Percentiles rank a stretch among this genome's conserved stretches.
Evolutionary conservation across 208 protist species (phyloP).

Genomic region (Wallacemonas sp.): DNA sequence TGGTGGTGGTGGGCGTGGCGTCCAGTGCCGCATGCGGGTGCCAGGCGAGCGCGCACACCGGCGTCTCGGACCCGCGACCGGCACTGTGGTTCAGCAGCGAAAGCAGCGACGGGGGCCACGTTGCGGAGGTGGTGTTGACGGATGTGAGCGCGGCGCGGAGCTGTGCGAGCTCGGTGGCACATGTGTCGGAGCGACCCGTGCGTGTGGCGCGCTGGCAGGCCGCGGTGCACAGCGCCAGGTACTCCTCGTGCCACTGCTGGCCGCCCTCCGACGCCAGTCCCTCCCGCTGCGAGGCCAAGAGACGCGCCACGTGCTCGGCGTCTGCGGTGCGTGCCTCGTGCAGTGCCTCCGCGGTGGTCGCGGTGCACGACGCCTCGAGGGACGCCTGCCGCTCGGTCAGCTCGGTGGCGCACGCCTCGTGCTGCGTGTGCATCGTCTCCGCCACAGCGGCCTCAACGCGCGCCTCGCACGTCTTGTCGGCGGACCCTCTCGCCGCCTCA

Average conservation of each 20-base stretch:
- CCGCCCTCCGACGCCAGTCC: not conserved
- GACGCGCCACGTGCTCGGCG: not conserved
- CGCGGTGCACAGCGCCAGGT: not conserved
- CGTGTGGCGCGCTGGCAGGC: not conserved
- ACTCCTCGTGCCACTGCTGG: not conserved
- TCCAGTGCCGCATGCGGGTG: too few relatives aligned
- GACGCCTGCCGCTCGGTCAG: not conserved
- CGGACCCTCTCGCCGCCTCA: not conserved
- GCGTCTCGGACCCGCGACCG: not conserved
- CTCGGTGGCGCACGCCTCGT: not conserved
- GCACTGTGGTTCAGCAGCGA: not conserved
- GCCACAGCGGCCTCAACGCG: not conserved
- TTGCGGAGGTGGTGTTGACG: not conserved
- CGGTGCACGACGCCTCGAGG: not conserved
- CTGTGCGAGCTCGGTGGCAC: not conserved
- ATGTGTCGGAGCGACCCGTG: not conserved
- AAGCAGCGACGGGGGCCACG: not conserved
- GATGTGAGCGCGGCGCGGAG: not conserved
- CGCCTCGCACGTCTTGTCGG: not conserved
- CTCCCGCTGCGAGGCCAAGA: not conserved
- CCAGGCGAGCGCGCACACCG: slow-evolving; percentile 13
- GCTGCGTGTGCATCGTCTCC: not conserved
- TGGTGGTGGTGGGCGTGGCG: not conserved
- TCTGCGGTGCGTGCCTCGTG: not conserved
- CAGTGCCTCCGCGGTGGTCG: not conserved